Percentiles rank a stretch among this genome's conserved stretches.
Evolutionary conservation across 78 protist genomes (phyloP).

Genomic region (Neovahlkampfia damariscottae): DNA sequence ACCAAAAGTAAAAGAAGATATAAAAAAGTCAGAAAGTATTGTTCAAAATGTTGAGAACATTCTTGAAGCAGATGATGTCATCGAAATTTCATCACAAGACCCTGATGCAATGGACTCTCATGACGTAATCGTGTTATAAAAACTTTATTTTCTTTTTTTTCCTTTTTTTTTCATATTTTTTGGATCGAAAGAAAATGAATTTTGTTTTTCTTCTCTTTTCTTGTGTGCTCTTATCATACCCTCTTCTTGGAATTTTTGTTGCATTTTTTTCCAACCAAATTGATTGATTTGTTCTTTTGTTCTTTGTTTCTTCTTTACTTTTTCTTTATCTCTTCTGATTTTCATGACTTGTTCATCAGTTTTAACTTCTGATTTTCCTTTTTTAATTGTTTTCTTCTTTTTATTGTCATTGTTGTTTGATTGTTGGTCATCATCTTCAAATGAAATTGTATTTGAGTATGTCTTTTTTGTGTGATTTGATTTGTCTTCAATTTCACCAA

Average conservation of each 20-base stretch:
- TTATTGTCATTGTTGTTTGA: not conserved
- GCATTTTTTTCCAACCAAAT: not conserved
- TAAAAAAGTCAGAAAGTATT: too few relatives aligned
- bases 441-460: not conserved
- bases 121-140: too few relatives aligned
- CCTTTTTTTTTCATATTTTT: too few relatives aligned
- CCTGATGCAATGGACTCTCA: too few relatives aligned
- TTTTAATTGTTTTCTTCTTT: not conserved
- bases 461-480: not conserved
- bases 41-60: too few relatives aligned
- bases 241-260: not conserved
- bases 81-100: too few relatives aligned
- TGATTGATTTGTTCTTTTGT: not conserved
- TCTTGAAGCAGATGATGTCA: too few relatives aligned
- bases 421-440: not conserved
- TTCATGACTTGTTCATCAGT: not conserved
- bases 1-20: too few relatives aligned
- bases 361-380: constrained; percentile 1
- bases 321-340: not conserved
- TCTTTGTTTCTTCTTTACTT: not conserved
- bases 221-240: not conserved
- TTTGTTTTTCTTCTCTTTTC: not conserved
- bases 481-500: constrained; percentile 31
- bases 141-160: too few relatives aligned
- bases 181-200: too few relatives aligned